Percentiles rank a stretch among this genome's conserved stretches.
phyloP scores from a whole-genome alignment of 2,329 filamentous ascomycete genomes.

The Verticillium albo-atrum region DNA sequence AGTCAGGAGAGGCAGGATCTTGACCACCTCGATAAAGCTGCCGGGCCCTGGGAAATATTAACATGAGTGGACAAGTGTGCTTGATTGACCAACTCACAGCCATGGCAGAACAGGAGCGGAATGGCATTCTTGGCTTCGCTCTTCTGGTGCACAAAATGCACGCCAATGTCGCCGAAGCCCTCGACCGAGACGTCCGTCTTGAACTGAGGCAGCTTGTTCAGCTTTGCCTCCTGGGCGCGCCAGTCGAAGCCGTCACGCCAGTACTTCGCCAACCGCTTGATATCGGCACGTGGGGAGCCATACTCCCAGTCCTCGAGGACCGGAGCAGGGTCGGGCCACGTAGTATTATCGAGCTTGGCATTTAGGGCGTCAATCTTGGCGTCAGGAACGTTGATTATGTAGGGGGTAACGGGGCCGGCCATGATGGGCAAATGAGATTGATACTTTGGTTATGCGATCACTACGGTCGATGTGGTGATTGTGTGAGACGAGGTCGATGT shows the following conservation, averaged over 20 bases:
- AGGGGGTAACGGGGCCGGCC: slow-evolving; percentile 5
- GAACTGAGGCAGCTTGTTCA: slow-evolving; percentile 58
- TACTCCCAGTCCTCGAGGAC: slow-evolving; percentile 27
- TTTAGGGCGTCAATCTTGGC: slow-evolving; percentile 14
- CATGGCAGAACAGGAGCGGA: slow-evolving; percentile 64
- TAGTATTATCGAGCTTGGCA: slow-evolving; percentile 23
- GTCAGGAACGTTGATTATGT: not conserved
- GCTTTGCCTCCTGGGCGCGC: slow-evolving; percentile 50
- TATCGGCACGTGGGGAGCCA: slow-evolving; percentile 24
- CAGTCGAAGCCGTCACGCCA: slow-evolving; percentile 54
- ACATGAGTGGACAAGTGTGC: not conserved
- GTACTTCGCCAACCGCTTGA: slow-evolving; percentile 27
- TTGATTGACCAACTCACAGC: slow-evolving; percentile 35
- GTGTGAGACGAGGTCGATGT: too few relatives aligned
- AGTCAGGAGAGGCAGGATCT: slow-evolving; percentile 49
- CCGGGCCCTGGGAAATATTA: slow-evolving; percentile 46
- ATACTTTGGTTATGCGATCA: not conserved
- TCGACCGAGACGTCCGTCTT: slow-evolving; percentile 46
- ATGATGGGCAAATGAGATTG: not conserved
- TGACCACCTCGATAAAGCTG: slow-evolving; percentile 62
- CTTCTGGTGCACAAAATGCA: slow-evolving; percentile 61
- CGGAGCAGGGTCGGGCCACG: slow-evolving; percentile 22
- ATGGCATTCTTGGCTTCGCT: slow-evolving; percentile 48
- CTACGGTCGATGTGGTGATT: not conserved
- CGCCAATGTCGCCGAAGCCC: slow-evolving; percentile 52